These are phyloP conservation scores for Claviceps cyperi DNA, from an alignment of 2,329 filamentous ascomycete species.

Conservation along the genomic window DNA sequence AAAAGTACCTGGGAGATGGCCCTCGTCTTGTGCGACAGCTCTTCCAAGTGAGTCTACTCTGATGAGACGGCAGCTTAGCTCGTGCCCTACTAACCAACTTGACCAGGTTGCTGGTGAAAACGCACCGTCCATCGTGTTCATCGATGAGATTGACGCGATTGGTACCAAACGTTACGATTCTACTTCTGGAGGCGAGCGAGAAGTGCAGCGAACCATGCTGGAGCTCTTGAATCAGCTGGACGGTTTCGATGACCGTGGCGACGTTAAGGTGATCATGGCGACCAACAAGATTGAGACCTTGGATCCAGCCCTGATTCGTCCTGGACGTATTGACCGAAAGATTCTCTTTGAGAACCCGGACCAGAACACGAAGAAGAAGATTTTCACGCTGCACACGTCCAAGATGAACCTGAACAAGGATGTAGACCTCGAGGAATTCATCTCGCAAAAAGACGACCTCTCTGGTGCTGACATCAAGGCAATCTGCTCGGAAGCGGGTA, in stretches of 20 bases:
- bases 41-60: slow-evolving; percentile 49
- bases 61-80: background rate
- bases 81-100: slow-evolving; percentile 1
- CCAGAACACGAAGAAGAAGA: slow-evolving; percentile 92
- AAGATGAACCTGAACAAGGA: slow-evolving; percentile 97
- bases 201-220: slow-evolving; percentile 97
- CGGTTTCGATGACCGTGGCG: slow-evolving; percentile 94
- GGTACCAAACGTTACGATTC: slow-evolving; percentile 98
- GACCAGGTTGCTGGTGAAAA: slow-evolving; percentile 79
- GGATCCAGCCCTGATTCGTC: slow-evolving; percentile 89
- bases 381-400: slow-evolving; percentile 92
- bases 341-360: slow-evolving; percentile 59
- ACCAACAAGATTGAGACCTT: slow-evolving; percentile 99
- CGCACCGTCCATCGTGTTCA: slow-evolving; percentile 93
- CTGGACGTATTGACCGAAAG: slow-evolving; percentile 96
- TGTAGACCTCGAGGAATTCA: slow-evolving; percentile 97
- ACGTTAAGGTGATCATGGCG: slow-evolving; percentile 99
- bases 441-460: slow-evolving; percentile 94
- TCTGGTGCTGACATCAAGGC: slow-evolving; percentile 97
- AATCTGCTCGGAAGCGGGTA: slow-evolving; percentile 91
- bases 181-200: slow-evolving; percentile 88
- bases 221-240: slow-evolving; percentile 97
- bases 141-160: slow-evolving; percentile 97
- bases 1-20: slow-evolving; percentile 96
- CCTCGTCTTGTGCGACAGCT: slow-evolving; percentile 90